Evolutionary conservation across 495 filamentous ascomycete species (phyloP).

Genomic region (Xylona heveae): DNA sequence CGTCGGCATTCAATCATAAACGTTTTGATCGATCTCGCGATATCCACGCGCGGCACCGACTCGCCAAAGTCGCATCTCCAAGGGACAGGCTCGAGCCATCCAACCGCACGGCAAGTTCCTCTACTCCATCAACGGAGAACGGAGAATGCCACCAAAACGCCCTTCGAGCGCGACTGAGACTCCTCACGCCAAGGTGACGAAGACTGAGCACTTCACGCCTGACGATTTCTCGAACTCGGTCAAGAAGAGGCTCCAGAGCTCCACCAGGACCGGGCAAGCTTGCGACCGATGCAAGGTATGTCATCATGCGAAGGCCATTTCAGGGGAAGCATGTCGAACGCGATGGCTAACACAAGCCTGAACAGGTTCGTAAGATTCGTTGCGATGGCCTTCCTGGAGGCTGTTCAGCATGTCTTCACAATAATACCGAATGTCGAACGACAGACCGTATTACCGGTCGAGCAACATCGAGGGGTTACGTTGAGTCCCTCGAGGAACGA

Average conservation of each 20-base stretch:
- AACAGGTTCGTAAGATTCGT: slow-evolving; percentile 67
- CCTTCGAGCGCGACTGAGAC: slow-evolving; percentile 3
- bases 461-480: slow-evolving; percentile 53
- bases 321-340: too few species aligned
- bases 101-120: too few species aligned
- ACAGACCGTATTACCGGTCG: slow-evolving; percentile 78
- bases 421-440: slow-evolving; percentile 50
- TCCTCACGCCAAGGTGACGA: slow-evolving; percentile 8
- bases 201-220: slow-evolving; percentile 13
- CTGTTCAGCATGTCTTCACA: slow-evolving; percentile 53
- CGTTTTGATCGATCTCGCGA: too few species aligned
- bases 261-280: slow-evolving; percentile 60
- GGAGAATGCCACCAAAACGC: slow-evolving; percentile 6
- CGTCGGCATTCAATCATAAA: too few species aligned
- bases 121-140: neutral
- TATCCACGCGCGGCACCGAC: too few species aligned
- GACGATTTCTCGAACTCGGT: slow-evolving; percentile 48
- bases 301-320: neutral
- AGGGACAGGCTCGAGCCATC: too few species aligned
- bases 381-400: slow-evolving; percentile 56
- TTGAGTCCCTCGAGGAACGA: slow-evolving; percentile 29
- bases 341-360: too few species aligned
- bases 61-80: too few species aligned
- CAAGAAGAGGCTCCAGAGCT: slow-evolving; percentile 37
- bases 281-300: slow-evolving; percentile 81